Percentiles rank a stretch among this genome's conserved stretches.
Conservation (phyloP, 257 asterid genomes). For the Salvia rosmarinus region DNA sequence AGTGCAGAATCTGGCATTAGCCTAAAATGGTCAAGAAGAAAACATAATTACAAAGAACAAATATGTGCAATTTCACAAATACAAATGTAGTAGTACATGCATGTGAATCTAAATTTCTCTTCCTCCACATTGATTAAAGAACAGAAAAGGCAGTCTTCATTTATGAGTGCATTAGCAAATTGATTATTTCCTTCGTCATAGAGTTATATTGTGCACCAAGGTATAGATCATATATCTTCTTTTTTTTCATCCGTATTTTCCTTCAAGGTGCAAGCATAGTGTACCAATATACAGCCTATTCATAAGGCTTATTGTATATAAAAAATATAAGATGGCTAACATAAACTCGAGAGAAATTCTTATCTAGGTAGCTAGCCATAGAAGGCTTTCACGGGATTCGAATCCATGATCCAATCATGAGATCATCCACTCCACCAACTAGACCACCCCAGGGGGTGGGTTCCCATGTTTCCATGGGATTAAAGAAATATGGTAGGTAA, state of each 20-base stretch:
- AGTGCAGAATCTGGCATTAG: constrained; percentile 96
- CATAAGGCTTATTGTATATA: not conserved
- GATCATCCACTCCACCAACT: not conserved
- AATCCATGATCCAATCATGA: not conserved
- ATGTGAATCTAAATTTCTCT: not conserved
- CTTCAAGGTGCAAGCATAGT: not conserved
- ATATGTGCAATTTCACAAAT: not conserved
- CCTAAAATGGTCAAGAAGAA: constrained; percentile 49
- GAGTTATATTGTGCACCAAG: too few species aligned
- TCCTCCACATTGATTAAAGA: constrained; percentile 2
- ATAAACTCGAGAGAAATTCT: not conserved
- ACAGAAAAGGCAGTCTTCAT: constrained; percentile 10
- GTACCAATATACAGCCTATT: not conserved
- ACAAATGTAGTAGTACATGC: not conserved
- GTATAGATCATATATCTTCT: too few species aligned
- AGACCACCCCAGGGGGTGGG: not conserved
- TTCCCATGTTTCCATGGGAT: constrained; percentile 22
- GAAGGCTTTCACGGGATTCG: not conserved
- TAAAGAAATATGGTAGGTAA: constrained; percentile 28
- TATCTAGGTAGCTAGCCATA: not conserved
- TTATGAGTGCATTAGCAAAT: constrained; percentile 8
- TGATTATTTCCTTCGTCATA: constrained; percentile 3
- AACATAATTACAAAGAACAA: constrained; percentile 5
- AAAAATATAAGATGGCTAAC: not conserved
- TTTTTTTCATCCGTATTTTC: not conserved